phyloP scores from a whole-genome alignment of 345 rosid species.

The Eucalyptus regnans region DNA sequence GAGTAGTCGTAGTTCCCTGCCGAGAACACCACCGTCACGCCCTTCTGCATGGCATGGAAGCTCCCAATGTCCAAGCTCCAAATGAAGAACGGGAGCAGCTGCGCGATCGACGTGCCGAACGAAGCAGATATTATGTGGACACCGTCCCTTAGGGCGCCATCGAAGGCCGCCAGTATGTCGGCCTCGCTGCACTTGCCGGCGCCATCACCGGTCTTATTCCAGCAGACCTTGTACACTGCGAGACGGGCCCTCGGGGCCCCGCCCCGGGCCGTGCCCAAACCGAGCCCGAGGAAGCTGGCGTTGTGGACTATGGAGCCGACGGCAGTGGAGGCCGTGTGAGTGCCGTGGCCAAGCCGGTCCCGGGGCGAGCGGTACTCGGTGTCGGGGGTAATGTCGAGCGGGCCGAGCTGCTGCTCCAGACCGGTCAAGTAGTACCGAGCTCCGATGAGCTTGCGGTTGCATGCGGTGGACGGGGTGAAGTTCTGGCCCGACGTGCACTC shows the following conservation, averaged over 20 bases:
- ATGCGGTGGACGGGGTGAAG: conserved; percentile 27
- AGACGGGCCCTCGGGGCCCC: conserved; percentile 56
- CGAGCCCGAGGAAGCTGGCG: conserved; percentile 23
- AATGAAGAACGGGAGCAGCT: conserved; percentile 23
- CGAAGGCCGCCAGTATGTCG: conserved; percentile 45
- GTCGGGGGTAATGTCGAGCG: conserved; percentile 8
- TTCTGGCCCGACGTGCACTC: conserved; percentile 39
- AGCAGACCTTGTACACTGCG: conserved; percentile 49
- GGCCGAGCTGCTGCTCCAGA: conserved; percentile 20
- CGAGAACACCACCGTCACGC: conserved; percentile 49
- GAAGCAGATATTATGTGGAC: conserved; percentile 47
- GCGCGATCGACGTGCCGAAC: conserved; percentile 26
- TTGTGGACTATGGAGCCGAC: conserved; percentile 28
- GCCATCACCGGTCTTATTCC: conserved; percentile 14
- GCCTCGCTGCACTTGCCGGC: conserved; percentile 28
- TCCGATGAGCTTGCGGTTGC: conserved; percentile 60
- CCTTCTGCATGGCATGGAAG: conserved; percentile 45
- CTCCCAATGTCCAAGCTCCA: conserved; percentile 25
- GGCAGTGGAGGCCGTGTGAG: conserved; percentile 56
- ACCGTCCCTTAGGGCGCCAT: conserved; percentile 39
- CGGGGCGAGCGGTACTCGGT: conserved; percentile 45
- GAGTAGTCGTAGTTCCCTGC: conserved; percentile 30
- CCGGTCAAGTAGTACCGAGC: conserved; percentile 59
- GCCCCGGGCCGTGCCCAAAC: conserved; percentile 39
- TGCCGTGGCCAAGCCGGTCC: conserved; percentile 53